Evolutionary conservation across 441 rosid genomes (phyloP).

Genomic region (Geranium incanum): DNA sequence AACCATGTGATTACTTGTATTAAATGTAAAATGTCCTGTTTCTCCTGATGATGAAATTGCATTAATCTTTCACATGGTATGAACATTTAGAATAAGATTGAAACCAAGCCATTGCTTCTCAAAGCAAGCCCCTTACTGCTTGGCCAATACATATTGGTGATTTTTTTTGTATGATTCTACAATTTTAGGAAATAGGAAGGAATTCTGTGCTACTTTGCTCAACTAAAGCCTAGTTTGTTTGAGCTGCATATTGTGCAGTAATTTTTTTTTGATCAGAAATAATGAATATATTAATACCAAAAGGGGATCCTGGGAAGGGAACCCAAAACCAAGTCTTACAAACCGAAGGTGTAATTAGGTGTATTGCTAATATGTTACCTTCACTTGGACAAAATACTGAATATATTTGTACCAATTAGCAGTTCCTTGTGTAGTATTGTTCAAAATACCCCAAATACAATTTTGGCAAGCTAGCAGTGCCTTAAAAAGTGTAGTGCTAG

Average conservation of each 20-base stretch:
- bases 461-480: neutral
- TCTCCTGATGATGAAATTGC: too few species aligned
- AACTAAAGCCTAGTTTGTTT: neutral
- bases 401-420: neutral
- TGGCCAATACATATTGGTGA: too few species aligned
- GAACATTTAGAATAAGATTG: neutral
- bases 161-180: neutral
- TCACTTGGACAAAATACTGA: neutral
- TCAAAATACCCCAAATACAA: too few species aligned
- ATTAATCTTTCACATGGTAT: conserved; percentile 3
- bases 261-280: neutral
- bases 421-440: neutral
- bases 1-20: neutral
- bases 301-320: too few species aligned
- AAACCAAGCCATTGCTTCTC: too few species aligned
- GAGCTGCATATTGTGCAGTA: neutral
- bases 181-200: too few species aligned
- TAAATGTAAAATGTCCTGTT: too few species aligned
- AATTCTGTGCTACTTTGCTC: neutral
- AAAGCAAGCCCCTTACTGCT: too few species aligned
- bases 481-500: neutral
- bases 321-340: too few species aligned
- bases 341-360: neutral
- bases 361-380: neutral
- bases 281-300: too few species aligned